Evolutionary conservation across 2,329 filamentous ascomycete genomes (phyloP).

Genomic region (Zopfia rhizophila): DNA sequence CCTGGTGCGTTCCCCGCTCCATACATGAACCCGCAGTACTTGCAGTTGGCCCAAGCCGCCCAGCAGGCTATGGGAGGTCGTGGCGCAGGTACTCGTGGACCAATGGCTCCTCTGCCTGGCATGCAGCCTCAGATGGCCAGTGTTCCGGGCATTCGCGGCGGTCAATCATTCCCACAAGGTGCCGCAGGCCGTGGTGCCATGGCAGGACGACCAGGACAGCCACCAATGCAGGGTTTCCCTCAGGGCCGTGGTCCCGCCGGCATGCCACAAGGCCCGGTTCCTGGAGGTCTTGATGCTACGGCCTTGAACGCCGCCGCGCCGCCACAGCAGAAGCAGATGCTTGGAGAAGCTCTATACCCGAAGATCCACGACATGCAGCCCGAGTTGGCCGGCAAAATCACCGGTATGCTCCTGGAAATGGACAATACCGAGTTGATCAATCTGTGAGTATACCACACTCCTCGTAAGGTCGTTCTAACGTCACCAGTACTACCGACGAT

Average conservation of each 20-base stretch:
- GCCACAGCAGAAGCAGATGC: slow-evolving; percentile 96
- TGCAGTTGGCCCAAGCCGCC: slow-evolving; percentile 79
- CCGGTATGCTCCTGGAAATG: slow-evolving; percentile 99
- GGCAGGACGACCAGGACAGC: slow-evolving; percentile 44
- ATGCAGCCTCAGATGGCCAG: slow-evolving; percentile 77
- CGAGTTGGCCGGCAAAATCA: slow-evolving; percentile 98
- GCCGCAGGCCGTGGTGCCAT: slow-evolving; percentile 45
- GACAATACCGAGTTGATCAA: slow-evolving; percentile 93
- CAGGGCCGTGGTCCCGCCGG: slow-evolving; percentile 35
- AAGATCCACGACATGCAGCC: slow-evolving; percentile 97
- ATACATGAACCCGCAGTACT: slow-evolving; percentile 80
- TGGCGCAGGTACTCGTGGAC: slow-evolving; percentile 72
- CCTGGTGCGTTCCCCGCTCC: slow-evolving; percentile 77
- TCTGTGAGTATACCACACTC: slow-evolving; percentile 75
- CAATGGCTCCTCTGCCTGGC: slow-evolving; percentile 70
- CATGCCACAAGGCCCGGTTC: slow-evolving; percentile 31
- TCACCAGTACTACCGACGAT: slow-evolving; percentile 83
- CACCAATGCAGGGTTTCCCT: slow-evolving; percentile 44
- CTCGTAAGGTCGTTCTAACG: slow-evolving; percentile 41
- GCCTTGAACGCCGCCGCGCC: slow-evolving; percentile 65
- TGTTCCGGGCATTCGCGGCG: slow-evolving; percentile 55
- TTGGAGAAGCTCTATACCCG: slow-evolving; percentile 97
- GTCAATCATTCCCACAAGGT: slow-evolving; percentile 52
- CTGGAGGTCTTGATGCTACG: slow-evolving; percentile 60
- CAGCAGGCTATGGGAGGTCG: slow-evolving; percentile 67